Evolutionary conservation across 345 rosid species (phyloP), one percentile per base, ranked within the genome.

Genomic region (Citrus medica): DNA sequence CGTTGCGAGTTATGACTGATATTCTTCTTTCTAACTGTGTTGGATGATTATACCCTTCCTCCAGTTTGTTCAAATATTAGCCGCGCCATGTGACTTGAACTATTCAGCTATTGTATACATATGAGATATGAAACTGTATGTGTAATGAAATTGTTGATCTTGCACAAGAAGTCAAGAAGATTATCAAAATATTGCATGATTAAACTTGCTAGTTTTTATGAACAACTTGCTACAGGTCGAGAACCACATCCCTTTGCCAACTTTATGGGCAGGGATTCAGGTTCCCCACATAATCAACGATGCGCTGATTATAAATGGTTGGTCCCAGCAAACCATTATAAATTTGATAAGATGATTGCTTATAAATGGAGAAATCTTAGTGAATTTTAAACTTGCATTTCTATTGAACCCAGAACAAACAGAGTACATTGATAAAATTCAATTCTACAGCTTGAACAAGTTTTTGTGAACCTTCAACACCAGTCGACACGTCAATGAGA

Each of bases 391-490:
- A 28, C 7, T 61, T 6, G 37, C 14, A 28, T 3, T 61, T 61
- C 33, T 14, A 63, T 63, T 63, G 67, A 63, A 66, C 48, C 21
- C 17, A 0, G 28, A 9, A 21, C 7, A 9, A 40, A 38, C 32
- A 10, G 9, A 3, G 28, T 10, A 27, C 30, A 53, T 60, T 24
- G 65, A 60, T n/a, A 25, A n/a, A 60, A n/a, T 25, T 71, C 83
- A 60, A n/a, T 25, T 75, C 83, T 83, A 94, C 79, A 92, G 82
- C 88, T 80, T 91, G 87, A 91, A 92, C 48, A 91, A 82, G 48
- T 87, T 89, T 75, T 90, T 89, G 72, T 82, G 96, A 87, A 94
- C 97, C 89, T 91, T 92, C 79, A 85, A 79, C 0, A 91, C 98
- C 48, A 84, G 71, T 77, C 97, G 88, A 86, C 92, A 92, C 4